These are phyloP conservation scores for Aspergillus saccharolyticus DNA, from an alignment of 495 filamentous ascomycete species.

Conservation along the genomic window DNA sequence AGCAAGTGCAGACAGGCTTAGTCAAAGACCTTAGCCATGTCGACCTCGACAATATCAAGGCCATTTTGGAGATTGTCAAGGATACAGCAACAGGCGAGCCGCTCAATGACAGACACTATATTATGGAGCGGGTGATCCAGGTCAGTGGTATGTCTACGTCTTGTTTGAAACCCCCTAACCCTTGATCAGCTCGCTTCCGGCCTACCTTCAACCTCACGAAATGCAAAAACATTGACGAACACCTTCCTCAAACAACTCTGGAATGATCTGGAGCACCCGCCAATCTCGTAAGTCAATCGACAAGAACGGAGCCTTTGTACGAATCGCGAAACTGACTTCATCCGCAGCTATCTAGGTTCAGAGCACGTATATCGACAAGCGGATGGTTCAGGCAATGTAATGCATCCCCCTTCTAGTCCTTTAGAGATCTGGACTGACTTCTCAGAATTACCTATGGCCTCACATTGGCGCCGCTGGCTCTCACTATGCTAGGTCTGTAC, in stretches of 20 bases:
- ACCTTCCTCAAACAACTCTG: constrained; percentile 59
- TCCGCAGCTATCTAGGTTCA: constrained; percentile 42
- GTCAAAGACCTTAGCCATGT: constrained; percentile 38
- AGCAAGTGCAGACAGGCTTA: constrained; percentile 29
- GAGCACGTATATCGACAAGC: constrained; percentile 59
- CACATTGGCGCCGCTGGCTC: constrained; percentile 58
- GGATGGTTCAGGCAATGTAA: constrained; percentile 66
- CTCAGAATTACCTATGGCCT: constrained; percentile 54
- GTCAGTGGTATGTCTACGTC: constrained; percentile 16
- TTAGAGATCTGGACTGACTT: constrained; percentile 6
- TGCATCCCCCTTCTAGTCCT: not conserved
- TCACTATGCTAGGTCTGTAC: constrained; percentile 69
- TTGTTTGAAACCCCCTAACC: not conserved
- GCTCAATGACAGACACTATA: constrained; percentile 72
- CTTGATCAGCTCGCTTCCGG: constrained; percentile 31
- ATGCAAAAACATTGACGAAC: constrained; percentile 50
- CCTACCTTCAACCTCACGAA: constrained; percentile 51
- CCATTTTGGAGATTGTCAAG: constrained; percentile 44
- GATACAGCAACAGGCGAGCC: constrained; percentile 76
- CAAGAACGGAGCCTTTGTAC: not conserved
- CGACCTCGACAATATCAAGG: constrained; percentile 37
- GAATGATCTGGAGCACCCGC: constrained; percentile 66
- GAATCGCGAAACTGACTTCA: constrained; percentile 17
- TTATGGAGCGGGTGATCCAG: constrained; percentile 53
- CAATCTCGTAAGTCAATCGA: constrained; percentile 48